Base-by-base conservation (phyloP, 495 filamentous ascomycete species). In the Chaetomium fimeti region DNA sequence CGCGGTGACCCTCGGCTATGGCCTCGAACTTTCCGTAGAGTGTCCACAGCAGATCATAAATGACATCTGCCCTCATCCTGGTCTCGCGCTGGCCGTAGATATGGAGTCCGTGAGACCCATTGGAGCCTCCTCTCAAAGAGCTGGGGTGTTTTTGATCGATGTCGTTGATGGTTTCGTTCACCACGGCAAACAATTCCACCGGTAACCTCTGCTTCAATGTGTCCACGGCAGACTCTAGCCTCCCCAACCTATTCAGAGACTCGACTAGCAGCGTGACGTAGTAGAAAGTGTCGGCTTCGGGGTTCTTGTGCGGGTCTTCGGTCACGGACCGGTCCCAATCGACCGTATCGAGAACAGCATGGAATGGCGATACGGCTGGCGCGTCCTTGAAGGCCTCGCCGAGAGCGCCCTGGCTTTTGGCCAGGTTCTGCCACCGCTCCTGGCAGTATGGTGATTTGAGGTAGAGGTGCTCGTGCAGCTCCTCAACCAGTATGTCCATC, bases 391-490 rank as follows among this genome's bases (percentile, higher is more conserved):
- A 77, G 38, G 72, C 75, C 38, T 78, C 76, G 42, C 64, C 65
- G 49, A 76, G 68, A 15, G 75, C 75, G 32, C 81, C 79, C 43
- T 82, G 81, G 28, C 75, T 76, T 66, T 83, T 84, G 57, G 82
- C 76, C 65, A 90, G 80, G 52, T 84, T 81, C 71, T 94, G 96
- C 94, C 94, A 99, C 55, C 94, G 80, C 74, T 95, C 90, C 65
- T 95, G 90, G 75, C 92, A 97, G 70, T 98, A 98, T 1, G 92
- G 93, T 13, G 92, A 96, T 69, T 97, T 98, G 15, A 99, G 83
- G 69, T 98, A 99, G 4, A 99, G 82, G 77, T 99, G 94, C 70
- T 93, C 96, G 72, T 98, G 95, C 49, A 99, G 79, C 74, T 99
- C 94, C 75, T 99, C 94, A 53, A 97, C 87, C 69, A 99, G 70